Evolutionary conservation across 2,329 filamentous ascomycete genomes (phyloP), one percentile per base, ranked within the genome.

Genomic region (Hypoxylon sp.): DNA sequence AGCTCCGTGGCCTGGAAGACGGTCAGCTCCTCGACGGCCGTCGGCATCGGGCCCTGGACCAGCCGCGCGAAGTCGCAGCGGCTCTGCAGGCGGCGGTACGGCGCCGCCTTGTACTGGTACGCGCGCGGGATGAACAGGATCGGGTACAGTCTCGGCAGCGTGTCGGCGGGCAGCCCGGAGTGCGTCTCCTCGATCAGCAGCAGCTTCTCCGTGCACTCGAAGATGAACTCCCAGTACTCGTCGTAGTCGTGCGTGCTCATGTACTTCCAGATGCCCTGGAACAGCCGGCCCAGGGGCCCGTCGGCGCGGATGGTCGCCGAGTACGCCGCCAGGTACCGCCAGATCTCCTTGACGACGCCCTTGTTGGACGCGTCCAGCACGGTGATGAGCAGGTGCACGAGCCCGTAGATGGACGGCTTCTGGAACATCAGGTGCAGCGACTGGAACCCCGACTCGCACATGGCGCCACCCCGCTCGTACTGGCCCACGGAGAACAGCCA

Each of bases 171-270:
- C 8, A 74, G 65, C 6, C 72, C 72, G 6, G 71, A 62, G 11
- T 67, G 62, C 22, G 65, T 57, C 50, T 74, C 72, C 13, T 72
- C 71, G 24, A 74, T 60, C 13, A 72, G 47, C 1, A 74, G 62
- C 5, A 74, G 59, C 37, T 69, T 72, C 61, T 74, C 72, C 1
- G 70, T 72, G 56, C 72, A 74, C 55, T 72, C 71, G 49, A 74
- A 72, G 17, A 74, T 62, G n/a, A 74, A 62, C 30, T 71, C 64
- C 72, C 72, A 73, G 50, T 70, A 74, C 46, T 73, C 71, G 22
- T 72, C 71, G 47, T 73, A 73, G 8, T 73, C 71, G 62, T 72
- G 70, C 0, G 72, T 70, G 41, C 64, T 72, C 24, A 74, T 54
- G 44, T 70, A 72, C 37, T 72, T 72, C 57, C 70, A 72, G 47